These are phyloP conservation scores for Magnolia kwangsiensis DNA, from an alignment of 164 flowering plant species.

Conservation along the genomic window DNA sequence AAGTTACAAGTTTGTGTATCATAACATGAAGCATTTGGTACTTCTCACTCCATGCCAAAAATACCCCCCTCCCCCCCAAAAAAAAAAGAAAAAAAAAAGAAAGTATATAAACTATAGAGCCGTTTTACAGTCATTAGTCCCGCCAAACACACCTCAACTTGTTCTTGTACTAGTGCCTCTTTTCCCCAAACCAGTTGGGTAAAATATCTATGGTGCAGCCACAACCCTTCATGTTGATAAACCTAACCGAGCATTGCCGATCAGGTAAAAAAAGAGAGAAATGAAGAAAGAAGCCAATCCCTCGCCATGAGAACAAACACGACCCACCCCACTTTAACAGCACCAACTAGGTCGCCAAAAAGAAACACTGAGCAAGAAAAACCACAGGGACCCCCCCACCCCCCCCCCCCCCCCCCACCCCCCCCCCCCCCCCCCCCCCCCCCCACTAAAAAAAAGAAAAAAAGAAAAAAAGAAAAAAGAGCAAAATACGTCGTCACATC, in stretches of 20 bases:
- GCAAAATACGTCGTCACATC: neutral
- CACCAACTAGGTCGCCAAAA: neutral
- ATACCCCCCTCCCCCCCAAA: no score
- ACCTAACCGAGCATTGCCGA: conserved; percentile 3
- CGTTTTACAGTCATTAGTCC: neutral
- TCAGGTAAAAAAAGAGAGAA: conserved; percentile 3
- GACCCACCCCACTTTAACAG: neutral
- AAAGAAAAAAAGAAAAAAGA: no score
- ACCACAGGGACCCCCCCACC: neutral
- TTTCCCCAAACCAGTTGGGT: conserved; percentile 3
- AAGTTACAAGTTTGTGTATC: neutral
- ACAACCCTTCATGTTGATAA: conserved; percentile 6
- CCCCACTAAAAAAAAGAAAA: neutral
- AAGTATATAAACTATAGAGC: neutral
- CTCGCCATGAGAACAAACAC: neutral
- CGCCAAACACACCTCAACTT: neutral
- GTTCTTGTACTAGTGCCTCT: neutral
- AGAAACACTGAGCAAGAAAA: no score
- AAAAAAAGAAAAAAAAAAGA: neutral
- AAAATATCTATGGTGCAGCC: neutral
- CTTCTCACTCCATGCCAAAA: conserved; percentile 1
- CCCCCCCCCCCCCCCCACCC: no score
- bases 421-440: no score
- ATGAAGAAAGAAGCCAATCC: neutral
- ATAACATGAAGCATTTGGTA: conserved; percentile 1